Evolutionary conservation across 345 rosid genomes (phyloP).

Genomic region (Combretum micranthum): DNA sequence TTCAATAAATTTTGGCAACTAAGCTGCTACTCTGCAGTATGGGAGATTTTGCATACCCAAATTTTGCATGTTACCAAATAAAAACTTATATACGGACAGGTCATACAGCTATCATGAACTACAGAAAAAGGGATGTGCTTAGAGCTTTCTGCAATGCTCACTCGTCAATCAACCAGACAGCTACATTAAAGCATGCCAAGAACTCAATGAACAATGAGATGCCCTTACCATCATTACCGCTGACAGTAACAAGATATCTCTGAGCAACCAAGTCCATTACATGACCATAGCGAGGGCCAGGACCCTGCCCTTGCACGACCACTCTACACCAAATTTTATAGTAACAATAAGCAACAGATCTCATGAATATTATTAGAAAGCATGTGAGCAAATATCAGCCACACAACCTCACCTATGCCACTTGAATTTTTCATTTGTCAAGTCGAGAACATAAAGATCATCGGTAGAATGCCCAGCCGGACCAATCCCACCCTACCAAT

Average conservation of each 20-base stretch:
- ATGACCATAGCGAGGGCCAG: conserved; percentile 98
- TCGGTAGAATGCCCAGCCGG: conserved; percentile 99
- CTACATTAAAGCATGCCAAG: too few relatives aligned
- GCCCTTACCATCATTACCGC: conserved; percentile 88
- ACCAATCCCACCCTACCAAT: conserved; percentile 92
- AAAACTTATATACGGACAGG: too few relatives aligned
- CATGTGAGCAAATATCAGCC: neutral
- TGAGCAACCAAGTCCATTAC: conserved; percentile 96
- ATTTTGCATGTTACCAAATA: too few relatives aligned
- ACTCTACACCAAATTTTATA: conserved; percentile 40
- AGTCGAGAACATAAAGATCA: conserved; percentile 93
- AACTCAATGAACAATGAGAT: neutral
- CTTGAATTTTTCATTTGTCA: conserved; percentile 88
- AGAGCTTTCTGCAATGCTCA: too few relatives aligned
- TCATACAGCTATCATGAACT: too few relatives aligned
- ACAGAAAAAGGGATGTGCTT: too few relatives aligned
- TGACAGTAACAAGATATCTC: conserved; percentile 90
- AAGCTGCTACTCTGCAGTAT: too few relatives aligned
- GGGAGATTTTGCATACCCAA: too few relatives aligned
- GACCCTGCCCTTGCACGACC: conserved; percentile 98
- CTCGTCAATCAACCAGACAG: too few relatives aligned
- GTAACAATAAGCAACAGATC: neutral
- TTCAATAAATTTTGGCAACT: too few relatives aligned
- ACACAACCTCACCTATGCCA: conserved; percentile 80
- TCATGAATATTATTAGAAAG: neutral